phyloP scores from a whole-genome alignment of 2,329 filamentous ascomycete species.

The Penicillium paneum region DNA sequence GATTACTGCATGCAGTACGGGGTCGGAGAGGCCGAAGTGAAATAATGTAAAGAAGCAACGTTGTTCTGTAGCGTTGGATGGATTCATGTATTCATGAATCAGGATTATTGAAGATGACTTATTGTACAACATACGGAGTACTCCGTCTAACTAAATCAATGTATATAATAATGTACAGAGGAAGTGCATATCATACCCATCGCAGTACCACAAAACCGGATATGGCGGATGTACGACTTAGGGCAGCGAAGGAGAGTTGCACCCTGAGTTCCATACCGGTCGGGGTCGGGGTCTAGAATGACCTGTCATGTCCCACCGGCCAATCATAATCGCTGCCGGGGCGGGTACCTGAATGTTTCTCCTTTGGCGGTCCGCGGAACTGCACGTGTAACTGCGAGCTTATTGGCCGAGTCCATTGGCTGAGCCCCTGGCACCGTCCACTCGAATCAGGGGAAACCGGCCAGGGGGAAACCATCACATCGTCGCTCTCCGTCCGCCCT shows the following conservation, averaged over 20 bases:
- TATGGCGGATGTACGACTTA: neutral
- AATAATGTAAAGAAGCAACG: neutral
- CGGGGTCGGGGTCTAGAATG: slow-evolving; percentile 14
- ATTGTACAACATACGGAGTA: too few species aligned
- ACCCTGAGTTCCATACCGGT: neutral
- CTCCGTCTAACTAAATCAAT: too few species aligned
- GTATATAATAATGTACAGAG: too few species aligned
- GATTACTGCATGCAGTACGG: neutral
- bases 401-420: slow-evolving; percentile 15
- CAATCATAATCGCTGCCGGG: slow-evolving; percentile 14
- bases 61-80: too few species aligned
- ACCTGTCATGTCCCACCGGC: slow-evolving; percentile 18
- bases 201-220: neutral
- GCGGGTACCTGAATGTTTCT: slow-evolving; percentile 27
- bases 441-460: slow-evolving; percentile 20
- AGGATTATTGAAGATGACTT: neutral
- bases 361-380: slow-evolving; percentile 11
- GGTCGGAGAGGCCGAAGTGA: neutral
- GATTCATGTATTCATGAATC: too few species aligned
- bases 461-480: neutral
- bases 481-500: neutral
- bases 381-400: slow-evolving; percentile 9
- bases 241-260: neutral
- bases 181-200: too few species aligned
- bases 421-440: slow-evolving; percentile 19